A percentile compares a stretch with the other conserved stretches of the same genome.
Conservation (phyloP, 2,329 filamentous ascomycete genomes). For the Arthrobotrys iridis region DNA sequence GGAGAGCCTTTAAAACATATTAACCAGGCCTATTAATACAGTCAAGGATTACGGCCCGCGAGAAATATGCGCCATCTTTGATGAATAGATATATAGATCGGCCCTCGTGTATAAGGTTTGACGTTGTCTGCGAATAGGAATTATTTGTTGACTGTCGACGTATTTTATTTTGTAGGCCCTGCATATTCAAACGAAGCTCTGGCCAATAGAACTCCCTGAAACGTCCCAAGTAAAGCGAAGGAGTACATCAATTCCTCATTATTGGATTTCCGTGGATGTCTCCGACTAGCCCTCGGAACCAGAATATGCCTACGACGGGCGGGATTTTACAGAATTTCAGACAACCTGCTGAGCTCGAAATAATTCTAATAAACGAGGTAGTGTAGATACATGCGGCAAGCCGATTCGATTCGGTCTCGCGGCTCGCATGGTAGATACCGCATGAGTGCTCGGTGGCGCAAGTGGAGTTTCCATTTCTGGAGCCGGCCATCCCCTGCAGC, state of each 20-base stretch:
- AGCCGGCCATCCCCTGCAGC: slow-evolving; percentile 21
- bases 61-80: too few species aligned
- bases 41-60: too few species aligned
- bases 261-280: slow-evolving; percentile 14
- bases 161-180: too few species aligned
- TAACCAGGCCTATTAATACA: too few species aligned
- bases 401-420: slow-evolving; percentile 30
- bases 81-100: too few species aligned
- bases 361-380: too few species aligned
- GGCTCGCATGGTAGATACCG: slow-evolving; percentile 50
- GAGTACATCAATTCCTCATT: neutral
- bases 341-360: neutral
- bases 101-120: too few species aligned
- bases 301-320: neutral
- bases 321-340: neutral
- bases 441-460: slow-evolving; percentile 23
- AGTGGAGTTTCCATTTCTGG: slow-evolving; percentile 25
- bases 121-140: neutral
- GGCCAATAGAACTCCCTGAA: neutral
- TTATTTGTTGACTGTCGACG: too few species aligned
- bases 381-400: slow-evolving; percentile 30
- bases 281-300: neutral
- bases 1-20: too few species aligned
- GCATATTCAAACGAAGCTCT: neutral
- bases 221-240: neutral